Percentiles rank a stretch among this genome's conserved stretches.
These are phyloP conservation scores for Alternaria panax DNA, from an alignment of 2,329 filamentous ascomycete genomes.

Conservation along the genomic window DNA sequence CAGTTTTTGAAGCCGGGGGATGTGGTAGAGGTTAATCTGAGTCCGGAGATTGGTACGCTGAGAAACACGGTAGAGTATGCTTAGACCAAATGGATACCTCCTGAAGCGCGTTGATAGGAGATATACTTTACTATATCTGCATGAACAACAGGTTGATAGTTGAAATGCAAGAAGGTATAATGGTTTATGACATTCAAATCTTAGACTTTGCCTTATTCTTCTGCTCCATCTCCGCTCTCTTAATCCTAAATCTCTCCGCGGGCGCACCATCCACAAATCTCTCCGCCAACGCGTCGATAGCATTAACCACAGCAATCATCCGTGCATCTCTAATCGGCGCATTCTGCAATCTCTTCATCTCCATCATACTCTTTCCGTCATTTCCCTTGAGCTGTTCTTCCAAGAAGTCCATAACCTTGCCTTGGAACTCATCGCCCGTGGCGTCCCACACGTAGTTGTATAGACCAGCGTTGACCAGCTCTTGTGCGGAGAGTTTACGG, in stretches of 20 bases:
- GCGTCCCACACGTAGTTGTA: constrained; percentile 57
- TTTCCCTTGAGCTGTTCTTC: constrained; percentile 55
- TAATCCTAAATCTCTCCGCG: constrained; percentile 53
- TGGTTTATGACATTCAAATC: constrained; percentile 23
- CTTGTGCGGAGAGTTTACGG: constrained; percentile 53
- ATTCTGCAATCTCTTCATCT: constrained; percentile 61
- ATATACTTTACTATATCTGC: neutral
- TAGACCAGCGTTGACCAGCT: constrained; percentile 55
- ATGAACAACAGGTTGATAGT: neutral
- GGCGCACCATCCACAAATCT: constrained; percentile 59
- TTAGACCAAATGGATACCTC: constrained; percentile 2
- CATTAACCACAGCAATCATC: constrained; percentile 57
- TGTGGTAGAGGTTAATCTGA: constrained; percentile 44
- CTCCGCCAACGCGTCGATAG: constrained; percentile 58
- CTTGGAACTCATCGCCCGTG: constrained; percentile 53
- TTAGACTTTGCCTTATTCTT: constrained; percentile 45
- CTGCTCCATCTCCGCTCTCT: constrained; percentile 46
- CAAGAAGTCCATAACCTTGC: constrained; percentile 52
- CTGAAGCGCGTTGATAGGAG: neutral
- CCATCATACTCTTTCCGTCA: constrained; percentile 62
- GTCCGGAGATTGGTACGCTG: constrained; percentile 41
- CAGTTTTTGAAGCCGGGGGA: constrained; percentile 47
- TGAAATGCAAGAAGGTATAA: neutral
- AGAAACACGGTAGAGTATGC: constrained; percentile 45
- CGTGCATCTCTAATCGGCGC: constrained; percentile 53